Conservation (phyloP, 306 rosid genomes). For the Senna siamea region DNA sequence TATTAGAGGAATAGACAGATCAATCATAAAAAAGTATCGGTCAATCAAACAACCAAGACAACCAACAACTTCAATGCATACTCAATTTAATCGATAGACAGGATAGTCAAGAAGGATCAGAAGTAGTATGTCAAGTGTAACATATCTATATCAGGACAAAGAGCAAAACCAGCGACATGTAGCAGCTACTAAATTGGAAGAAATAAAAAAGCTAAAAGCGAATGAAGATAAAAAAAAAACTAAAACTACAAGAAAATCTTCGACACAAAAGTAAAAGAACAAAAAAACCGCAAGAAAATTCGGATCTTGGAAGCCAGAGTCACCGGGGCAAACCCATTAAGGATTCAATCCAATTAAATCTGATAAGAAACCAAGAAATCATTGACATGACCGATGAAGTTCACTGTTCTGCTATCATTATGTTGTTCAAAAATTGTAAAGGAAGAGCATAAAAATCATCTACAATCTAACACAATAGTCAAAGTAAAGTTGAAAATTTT, state of each 20-base stretch:
- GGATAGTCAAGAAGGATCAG: not conserved
- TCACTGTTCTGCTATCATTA: constrained; percentile 20
- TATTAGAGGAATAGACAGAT: constrained; percentile 17
- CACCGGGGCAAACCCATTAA: not conserved
- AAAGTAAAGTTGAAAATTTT: not conserved
- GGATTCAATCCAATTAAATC: not conserved
- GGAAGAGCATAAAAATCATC: not conserved
- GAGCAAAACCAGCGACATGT: not conserved
- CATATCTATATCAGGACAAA: not conserved
- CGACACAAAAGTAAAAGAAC: not conserved
- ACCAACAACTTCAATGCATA: constrained; percentile 18
- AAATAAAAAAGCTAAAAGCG: not conserved
- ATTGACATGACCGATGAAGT: not conserved
- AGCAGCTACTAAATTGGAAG: not conserved
- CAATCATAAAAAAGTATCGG: not conserved
- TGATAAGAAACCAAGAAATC: not conserved
- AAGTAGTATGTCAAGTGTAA: not conserved
- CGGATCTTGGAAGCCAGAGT: not conserved
- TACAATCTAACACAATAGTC: not conserved
- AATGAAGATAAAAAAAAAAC: not conserved
- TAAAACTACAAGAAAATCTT: not conserved
- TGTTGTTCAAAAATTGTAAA: not conserved
- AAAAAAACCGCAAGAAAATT: not conserved
- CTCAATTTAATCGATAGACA: constrained; percentile 11
- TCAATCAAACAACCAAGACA: constrained; percentile 1